Base-by-base conservation (phyloP, 805 yeast species). In the Candida pini region DNA sequence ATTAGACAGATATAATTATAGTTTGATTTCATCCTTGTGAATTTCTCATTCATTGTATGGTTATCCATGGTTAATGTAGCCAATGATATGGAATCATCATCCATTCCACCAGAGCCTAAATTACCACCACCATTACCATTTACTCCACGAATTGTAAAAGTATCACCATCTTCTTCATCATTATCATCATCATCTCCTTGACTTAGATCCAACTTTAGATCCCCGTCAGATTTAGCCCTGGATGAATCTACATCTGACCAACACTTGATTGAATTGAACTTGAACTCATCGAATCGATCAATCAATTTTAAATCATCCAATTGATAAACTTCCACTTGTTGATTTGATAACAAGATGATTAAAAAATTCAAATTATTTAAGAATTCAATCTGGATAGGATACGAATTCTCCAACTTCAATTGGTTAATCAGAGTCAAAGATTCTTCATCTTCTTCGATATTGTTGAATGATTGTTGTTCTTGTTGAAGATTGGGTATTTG, bases 21-120 rank as follows among this genome's bases (percentile, higher is more conserved):
- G 22, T 43, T 38, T 6, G 49, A 37, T 12, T 27, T 13, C 19
- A 39, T 17, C 13, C 26, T 34, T 5, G 14, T 38, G 29, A 37
- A 42, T 25, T 25, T 33, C n/a, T n/a, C n/a, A 17, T 30, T 32
- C 24, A 31, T 33, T 10, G 30, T 16, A 13, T 33, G 23, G 19
- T 30, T 29, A 19, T 41, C 40, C 33, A 45, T 24, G 12, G 47
- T 44, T 19, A 51, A 48, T 1, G 60, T 55, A 10, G 62, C 62
- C 26, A 58, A 35, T 2, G 63, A 57, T 13, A 59, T 51, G 10
- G 59, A 44, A 32, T 58, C 63, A n/a, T n/a, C n/a, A n/a, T n/a
- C n/a, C n/a, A n/a, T n/a, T n/a, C n/a, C n/a, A n/a, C n/a, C n/a
- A n/a, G n/a, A n/a, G n/a, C n/a, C n/a, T n/a, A n/a, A n/a, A n/a